Evolutionary conservation across 495 filamentous ascomycete genomes (phyloP), one percentile per base, ranked within the genome.

Genomic region (Talaromyces ruber): DNA sequence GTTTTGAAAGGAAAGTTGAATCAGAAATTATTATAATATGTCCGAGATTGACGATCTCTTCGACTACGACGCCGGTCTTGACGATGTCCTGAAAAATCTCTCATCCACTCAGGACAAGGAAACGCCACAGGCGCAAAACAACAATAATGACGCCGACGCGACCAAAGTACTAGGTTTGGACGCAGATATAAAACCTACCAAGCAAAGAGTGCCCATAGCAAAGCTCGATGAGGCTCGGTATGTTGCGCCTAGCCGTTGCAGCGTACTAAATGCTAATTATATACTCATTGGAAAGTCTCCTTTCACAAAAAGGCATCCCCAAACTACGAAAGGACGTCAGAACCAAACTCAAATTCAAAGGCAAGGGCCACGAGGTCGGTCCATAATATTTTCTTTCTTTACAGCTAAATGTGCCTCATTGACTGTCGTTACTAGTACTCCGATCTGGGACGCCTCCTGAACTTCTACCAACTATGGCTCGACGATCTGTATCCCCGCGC

Each of bases 401-500:
- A 26, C 57, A 28, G 69, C 24, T 43, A 53, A 22, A 22, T 26
- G 58, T 18, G 1, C 16, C 16, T 16, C 22, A 21, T 45, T 55
- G 18, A 45, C 51, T 22, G 28, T 62, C 65, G n/a, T 64, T 22
- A 64, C 34, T 24, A 97, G 91, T 99, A 92, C 72, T 86, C 86
- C 29, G 94, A 99, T 71, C 81, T 91, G 2, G 81, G 88, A 2
- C 85, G 87, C 55, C 81, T 99, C 11, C 82, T 99, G 62, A 88
- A 88, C 47, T 88, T 92, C 68, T 99, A 98, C 71, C 94, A 98
- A 70, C 74, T 95, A 64, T 99, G 94, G 94, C 90, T 98, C 5
- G 94, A 99, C 70, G 91, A 96, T 63, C 79, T 99, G 25, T 99
- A 91, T 66, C 95, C 94, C 50, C 91, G 93, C 65, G 94, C 93